Conservation (phyloP, 306 rosid genomes). For the Adenanthera pavonina region DNA sequence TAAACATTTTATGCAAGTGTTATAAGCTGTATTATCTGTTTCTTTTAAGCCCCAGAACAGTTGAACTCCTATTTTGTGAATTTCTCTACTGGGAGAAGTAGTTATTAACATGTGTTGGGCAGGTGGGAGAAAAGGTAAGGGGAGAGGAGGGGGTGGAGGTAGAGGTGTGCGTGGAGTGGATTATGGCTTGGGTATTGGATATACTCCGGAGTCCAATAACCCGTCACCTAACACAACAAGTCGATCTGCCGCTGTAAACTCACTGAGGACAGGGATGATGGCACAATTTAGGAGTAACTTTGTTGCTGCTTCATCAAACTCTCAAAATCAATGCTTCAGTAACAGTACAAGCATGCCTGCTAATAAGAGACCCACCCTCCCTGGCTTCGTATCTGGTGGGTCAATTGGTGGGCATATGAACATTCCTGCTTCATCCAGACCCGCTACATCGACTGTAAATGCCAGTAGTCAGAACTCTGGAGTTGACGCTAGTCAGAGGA, state of each 20-base stretch:
- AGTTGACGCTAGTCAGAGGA: conserved; percentile 55
- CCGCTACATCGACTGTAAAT: conserved; percentile 53
- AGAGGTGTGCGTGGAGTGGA: conserved; percentile 99
- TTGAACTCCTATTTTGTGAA: background rate
- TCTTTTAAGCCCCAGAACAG: background rate
- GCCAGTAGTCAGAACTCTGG: conserved; percentile 50
- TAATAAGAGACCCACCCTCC: conserved; percentile 70
- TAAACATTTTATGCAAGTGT: no score
- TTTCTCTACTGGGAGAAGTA: conserved; percentile 16
- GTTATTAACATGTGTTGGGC: conserved; percentile 39
- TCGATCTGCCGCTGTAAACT: conserved; percentile 80
- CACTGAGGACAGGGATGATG: conserved; percentile 89
- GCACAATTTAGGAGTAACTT: conserved; percentile 81
- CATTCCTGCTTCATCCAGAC: conserved; percentile 34
- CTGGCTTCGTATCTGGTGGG: conserved; percentile 93
- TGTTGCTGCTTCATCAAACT: conserved; percentile 79
- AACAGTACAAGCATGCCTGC: conserved; percentile 50
- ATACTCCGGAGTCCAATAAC: conserved; percentile 64
- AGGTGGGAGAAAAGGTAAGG: conserved; percentile 90
- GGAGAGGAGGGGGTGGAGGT: conserved; percentile 67
- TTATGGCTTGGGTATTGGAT: conserved; percentile 94
- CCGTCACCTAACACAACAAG: conserved; percentile 55
- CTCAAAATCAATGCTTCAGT: conserved; percentile 59
- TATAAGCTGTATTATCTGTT: background rate
- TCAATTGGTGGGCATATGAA: conserved; percentile 74